These are phyloP conservation scores for Pythium sukuiense DNA, from an alignment of 352 stramenopile species.

Conservation along the genomic window DNA sequence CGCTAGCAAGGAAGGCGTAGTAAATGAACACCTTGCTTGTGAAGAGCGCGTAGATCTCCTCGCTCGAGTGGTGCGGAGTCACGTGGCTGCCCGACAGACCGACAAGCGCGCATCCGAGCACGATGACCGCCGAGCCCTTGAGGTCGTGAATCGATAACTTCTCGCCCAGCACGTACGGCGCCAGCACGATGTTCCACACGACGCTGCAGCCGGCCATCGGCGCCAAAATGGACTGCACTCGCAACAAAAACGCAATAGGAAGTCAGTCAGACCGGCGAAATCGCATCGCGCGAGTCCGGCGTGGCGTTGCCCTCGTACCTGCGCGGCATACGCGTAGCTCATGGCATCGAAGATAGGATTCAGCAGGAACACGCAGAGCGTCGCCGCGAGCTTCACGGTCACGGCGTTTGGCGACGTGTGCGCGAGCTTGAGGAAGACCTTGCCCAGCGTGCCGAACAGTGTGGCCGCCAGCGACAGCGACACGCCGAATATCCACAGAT, in stretches of 20 bases:
- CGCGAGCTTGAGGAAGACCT: constrained; percentile 86
- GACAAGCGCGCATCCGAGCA: constrained; percentile 74
- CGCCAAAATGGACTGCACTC: constrained; percentile 72
- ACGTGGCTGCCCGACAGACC: constrained; percentile 80
- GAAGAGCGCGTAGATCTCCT: constrained; percentile 81
- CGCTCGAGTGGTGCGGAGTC: constrained; percentile 71
- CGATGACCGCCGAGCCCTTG: constrained; percentile 70
- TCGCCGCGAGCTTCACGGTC: constrained; percentile 66
- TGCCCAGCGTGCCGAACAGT: constrained; percentile 84
- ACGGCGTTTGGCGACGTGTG: constrained; percentile 62
- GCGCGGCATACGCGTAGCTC: constrained; percentile 82
- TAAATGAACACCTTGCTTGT: constrained; percentile 67
- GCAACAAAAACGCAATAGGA: neutral
- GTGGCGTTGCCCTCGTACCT: constrained; percentile 36
- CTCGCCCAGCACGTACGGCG: constrained; percentile 80
- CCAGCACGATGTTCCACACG: constrained; percentile 87
- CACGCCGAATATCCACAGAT: constrained; percentile 76
- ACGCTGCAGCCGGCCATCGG: constrained; percentile 88
- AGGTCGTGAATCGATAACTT: constrained; percentile 74
- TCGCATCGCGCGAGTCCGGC: neutral
- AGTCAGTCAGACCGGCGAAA: neutral
- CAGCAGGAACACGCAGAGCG: constrained; percentile 77
- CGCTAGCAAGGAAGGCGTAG: constrained; percentile 54
- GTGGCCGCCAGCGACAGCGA: constrained; percentile 78
- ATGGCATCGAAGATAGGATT: constrained; percentile 87